These are phyloP conservation scores for Lecanicillium sp. DNA, from an alignment of 2,329 filamentous ascomycete genomes.

Conservation along the genomic window DNA sequence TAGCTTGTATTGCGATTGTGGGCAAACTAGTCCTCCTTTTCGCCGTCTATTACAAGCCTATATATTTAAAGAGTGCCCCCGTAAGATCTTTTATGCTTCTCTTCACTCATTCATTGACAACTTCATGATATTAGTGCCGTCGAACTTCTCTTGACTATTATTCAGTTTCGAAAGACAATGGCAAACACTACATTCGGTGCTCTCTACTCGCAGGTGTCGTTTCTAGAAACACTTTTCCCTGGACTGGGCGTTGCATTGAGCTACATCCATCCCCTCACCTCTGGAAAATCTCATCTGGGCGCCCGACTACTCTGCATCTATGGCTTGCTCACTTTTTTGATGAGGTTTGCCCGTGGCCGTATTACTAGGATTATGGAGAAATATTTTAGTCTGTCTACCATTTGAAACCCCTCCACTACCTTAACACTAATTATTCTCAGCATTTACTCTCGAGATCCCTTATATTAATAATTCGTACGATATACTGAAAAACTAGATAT, in stretches of 20 bases:
- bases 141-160: no score
- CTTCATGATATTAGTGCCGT: no score
- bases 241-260: background rate
- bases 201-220: slow-evolving; percentile 6
- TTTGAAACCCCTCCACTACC: background rate
- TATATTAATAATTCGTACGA: background rate
- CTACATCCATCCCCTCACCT: slow-evolving; percentile 1
- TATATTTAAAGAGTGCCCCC: background rate
- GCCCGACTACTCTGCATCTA: slow-evolving; percentile 5
- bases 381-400: slow-evolving; percentile 7
- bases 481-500: background rate
- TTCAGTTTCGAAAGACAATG: background rate
- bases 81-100: no score
- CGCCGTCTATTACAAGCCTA: background rate
- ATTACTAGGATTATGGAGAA: slow-evolving; percentile 4
- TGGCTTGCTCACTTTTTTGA: slow-evolving; percentile 2
- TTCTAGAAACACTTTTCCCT: slow-evolving; percentile 1
- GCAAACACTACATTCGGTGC: background rate
- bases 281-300: slow-evolving; percentile 2
- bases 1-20: no score
- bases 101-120: no score
- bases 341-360: background rate
- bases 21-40: background rate
- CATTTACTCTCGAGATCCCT: slow-evolving; percentile 18
- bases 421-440: slow-evolving; percentile 12